Evolutionary conservation across 495 filamentous ascomycete species (phyloP).

Genomic region (Hapsidospora chrysogenum): DNA sequence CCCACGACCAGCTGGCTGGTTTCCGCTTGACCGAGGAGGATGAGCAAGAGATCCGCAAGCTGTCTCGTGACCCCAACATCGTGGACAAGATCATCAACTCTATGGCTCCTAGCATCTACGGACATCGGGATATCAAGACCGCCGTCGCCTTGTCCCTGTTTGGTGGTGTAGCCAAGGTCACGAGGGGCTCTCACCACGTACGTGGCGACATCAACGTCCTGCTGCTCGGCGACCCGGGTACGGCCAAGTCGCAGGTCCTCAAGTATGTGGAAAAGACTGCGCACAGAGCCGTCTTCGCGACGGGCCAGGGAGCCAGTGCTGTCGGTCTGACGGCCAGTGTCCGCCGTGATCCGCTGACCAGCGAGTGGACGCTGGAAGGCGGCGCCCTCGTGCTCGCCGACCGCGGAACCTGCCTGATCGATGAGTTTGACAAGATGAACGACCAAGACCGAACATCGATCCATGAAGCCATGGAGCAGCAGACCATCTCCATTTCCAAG

Average conservation of each 20-base stretch:
- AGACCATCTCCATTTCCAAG: slow-evolving; percentile 99
- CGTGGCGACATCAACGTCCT: slow-evolving; percentile 98
- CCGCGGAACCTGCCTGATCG: slow-evolving; percentile 88
- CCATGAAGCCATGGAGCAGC: slow-evolving; percentile 99
- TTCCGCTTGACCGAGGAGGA: slow-evolving; percentile 95
- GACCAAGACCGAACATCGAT: slow-evolving; percentile 96
- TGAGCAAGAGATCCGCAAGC: slow-evolving; percentile 74
- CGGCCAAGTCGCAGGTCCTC: slow-evolving; percentile 93
- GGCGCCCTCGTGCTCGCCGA: slow-evolving; percentile 93
- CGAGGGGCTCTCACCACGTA: slow-evolving; percentile 73
- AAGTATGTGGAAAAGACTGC: slow-evolving; percentile 98
- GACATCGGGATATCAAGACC: slow-evolving; percentile 94
- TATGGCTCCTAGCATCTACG: slow-evolving; percentile 94
- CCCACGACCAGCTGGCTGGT: slow-evolving; percentile 93
- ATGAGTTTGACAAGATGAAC: slow-evolving; percentile 99
- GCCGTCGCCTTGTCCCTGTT: slow-evolving; percentile 90
- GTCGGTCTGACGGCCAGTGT: slow-evolving; percentile 97
- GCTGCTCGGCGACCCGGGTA: slow-evolving; percentile 92
- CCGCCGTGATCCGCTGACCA: slow-evolving; percentile 85
- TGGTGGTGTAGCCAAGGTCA: slow-evolving; percentile 82
- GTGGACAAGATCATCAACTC: slow-evolving; percentile 89
- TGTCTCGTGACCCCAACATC: slow-evolving; percentile 79
- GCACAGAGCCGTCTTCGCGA: slow-evolving; percentile 93
- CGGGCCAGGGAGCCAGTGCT: slow-evolving; percentile 90
- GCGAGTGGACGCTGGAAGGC: slow-evolving; percentile 96